Evolutionary conservation across 768 basidiomycete genomes (phyloP).

Genomic region (Neoboletus magnificus): DNA sequence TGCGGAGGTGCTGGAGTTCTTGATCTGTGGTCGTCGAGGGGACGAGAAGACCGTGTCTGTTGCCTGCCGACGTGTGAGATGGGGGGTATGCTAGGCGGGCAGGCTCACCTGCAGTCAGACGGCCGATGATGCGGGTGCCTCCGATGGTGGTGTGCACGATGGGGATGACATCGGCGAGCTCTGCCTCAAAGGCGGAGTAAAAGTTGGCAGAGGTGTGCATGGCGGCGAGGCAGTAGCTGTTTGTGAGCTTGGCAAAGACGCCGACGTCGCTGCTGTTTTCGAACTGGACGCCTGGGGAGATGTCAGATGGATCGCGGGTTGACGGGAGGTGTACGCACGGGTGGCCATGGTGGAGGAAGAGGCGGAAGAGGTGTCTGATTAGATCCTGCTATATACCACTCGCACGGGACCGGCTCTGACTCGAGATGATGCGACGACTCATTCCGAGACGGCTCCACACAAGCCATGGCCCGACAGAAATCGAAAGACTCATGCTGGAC

Average conservation of each 20-base stretch:
- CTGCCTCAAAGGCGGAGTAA: constrained; percentile 95
- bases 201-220: constrained; percentile 96
- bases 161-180: constrained; percentile 89
- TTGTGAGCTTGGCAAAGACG: constrained; percentile 96
- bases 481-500: constrained; percentile 69
- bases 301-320: not conserved
- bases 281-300: constrained; percentile 72
- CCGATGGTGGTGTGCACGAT: constrained; percentile 95
- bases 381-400: too few species aligned
- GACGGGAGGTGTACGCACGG: constrained; percentile 42
- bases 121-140: constrained; percentile 90
- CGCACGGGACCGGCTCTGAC: constrained; percentile 10
- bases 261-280: constrained; percentile 95
- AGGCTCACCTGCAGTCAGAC: constrained; percentile 78
- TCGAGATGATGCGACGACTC: constrained; percentile 4
- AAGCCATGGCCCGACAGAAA: constrained; percentile 29
- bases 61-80: constrained; percentile 48
- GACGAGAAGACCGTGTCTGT: constrained; percentile 95
- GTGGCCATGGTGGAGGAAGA: constrained; percentile 51
- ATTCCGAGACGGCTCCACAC: not conserved
- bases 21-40: constrained; percentile 96
- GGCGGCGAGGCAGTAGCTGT: constrained; percentile 94
- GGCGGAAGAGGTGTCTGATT: not conserved
- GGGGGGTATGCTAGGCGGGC: not conserved
- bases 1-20: constrained; percentile 96